A percentile compares a stretch with the other conserved stretches of the same genome.
Conservation (phyloP, 495 filamentous ascomycete genomes). For the Penicillium macrosclerotiorum region DNA sequence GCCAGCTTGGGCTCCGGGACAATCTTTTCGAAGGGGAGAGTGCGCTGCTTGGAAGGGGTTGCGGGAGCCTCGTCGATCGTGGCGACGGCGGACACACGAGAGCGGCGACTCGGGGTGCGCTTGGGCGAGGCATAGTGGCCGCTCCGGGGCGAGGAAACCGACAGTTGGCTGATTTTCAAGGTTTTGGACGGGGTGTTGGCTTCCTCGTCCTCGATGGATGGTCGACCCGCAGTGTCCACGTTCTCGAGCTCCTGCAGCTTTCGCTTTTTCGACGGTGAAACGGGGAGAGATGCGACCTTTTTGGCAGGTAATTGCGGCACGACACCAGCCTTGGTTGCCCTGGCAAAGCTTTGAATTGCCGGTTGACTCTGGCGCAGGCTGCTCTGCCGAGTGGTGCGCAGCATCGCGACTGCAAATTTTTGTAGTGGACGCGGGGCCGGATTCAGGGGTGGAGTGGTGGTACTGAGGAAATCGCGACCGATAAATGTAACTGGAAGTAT, state of each 20-base stretch:
- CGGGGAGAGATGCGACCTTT: slow-evolving; percentile 23
- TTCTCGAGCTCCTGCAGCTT: slow-evolving; percentile 46
- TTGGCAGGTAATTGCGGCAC: slow-evolving; percentile 21
- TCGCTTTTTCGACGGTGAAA: slow-evolving; percentile 48
- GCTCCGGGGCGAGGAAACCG: slow-evolving; percentile 38
- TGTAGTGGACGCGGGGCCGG: slow-evolving; percentile 3
- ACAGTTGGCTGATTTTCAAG: slow-evolving; percentile 37
- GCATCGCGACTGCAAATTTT: slow-evolving; percentile 37
- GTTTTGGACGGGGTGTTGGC: slow-evolving; percentile 41
- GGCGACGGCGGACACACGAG: slow-evolving; percentile 9
- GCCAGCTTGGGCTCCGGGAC: slow-evolving; percentile 13
- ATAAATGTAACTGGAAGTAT: slow-evolving; percentile 22
- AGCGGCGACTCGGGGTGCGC: slow-evolving; percentile 19
- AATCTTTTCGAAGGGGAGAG: slow-evolving; percentile 20
- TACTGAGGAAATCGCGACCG: slow-evolving; percentile 16
- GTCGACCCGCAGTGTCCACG: slow-evolving; percentile 18
- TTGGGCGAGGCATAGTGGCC: slow-evolving; percentile 35
- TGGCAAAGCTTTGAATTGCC: slow-evolving; percentile 41
- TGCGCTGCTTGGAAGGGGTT: slow-evolving; percentile 37
- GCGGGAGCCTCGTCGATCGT: slow-evolving; percentile 9
- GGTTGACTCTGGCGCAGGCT: slow-evolving; percentile 33
- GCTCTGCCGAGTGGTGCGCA: slow-evolving; percentile 31
- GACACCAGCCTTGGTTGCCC: slow-evolving; percentile 43
- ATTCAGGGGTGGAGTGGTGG: slow-evolving; percentile 7
- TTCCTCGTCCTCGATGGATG: slow-evolving; percentile 18